Percentiles rank a stretch among this genome's conserved stretches.
Evolutionary conservation across 2,329 filamentous ascomycete species (phyloP).

Genomic region (Westerdykella aurantiaca): DNA sequence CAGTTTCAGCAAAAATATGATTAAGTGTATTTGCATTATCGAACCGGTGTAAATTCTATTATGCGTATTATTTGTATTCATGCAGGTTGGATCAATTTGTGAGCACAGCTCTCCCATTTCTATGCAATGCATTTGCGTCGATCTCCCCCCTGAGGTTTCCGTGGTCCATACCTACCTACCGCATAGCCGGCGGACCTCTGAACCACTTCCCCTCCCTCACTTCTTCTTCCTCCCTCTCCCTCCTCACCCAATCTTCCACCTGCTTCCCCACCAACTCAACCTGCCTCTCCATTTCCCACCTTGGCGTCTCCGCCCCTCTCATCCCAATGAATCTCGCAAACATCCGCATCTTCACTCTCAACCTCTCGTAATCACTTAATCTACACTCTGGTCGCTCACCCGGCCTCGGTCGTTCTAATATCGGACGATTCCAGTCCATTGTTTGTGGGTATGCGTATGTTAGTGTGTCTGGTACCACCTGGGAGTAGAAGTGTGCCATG

Average conservation of each 20-base stretch:
- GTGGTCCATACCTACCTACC: not conserved
- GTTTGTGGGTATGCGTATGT: slow-evolving; percentile 60
- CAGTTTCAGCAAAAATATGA: too few relatives aligned
- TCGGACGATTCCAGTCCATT: slow-evolving; percentile 54
- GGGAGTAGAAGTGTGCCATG: slow-evolving; percentile 68
- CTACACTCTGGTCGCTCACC: slow-evolving; percentile 14
- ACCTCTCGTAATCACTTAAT: slow-evolving; percentile 35
- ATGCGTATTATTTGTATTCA: too few relatives aligned
- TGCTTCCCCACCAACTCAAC: slow-evolving; percentile 24
- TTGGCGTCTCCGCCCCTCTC: slow-evolving; percentile 54
- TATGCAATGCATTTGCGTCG: too few relatives aligned
- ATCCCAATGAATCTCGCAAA: slow-evolving; percentile 71
- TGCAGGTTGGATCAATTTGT: too few relatives aligned
- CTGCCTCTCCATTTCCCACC: slow-evolving; percentile 42
- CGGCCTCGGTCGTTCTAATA: not conserved
- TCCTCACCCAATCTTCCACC: too few relatives aligned
- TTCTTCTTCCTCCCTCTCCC: slow-evolving; percentile 12
- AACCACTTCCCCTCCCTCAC: slow-evolving; percentile 4
- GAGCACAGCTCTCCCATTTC: too few relatives aligned
- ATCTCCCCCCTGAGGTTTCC: too few relatives aligned
- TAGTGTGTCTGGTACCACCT: slow-evolving; percentile 54
- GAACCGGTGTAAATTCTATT: too few relatives aligned
- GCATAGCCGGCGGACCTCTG: slow-evolving; percentile 1
- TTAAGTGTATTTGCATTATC: too few relatives aligned
- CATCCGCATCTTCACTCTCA: slow-evolving; percentile 58